Base-by-base conservation (phyloP, 2,329 filamentous ascomycete species). In the Arthrobotrys sinensis region DNA sequence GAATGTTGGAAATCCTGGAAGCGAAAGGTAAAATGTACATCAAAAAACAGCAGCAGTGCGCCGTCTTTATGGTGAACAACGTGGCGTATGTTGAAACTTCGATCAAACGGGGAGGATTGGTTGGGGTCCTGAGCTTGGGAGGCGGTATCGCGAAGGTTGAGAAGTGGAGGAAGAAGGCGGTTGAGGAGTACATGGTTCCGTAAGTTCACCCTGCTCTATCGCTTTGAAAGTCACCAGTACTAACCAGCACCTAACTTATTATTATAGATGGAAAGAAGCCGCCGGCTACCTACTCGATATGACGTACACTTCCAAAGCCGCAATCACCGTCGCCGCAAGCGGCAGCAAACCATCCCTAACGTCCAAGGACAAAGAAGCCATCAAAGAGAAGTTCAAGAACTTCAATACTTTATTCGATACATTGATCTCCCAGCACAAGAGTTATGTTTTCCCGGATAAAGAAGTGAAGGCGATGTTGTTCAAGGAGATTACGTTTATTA, bases 361-460 rank as follows among this genome's bases (percentile, higher is more conserved):
- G 53, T 93, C 91, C 82, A 97, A 97, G 84, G 96, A 99, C 83
- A 96, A 95, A 84, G 96, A 99, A 83, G 91, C 91, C 73, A 97
- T 98, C 85, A 99, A 99, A 85, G 91, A 93, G 84, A 98, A 98
- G 85, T 99, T 97, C 85, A 90, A 92, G 82, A 80, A 81, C 48
- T 99, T 99, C 87, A 99, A 99, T 84, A 87, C 88, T 7, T 90
- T 89, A 52, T 99, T 99, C 83, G 96, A 99, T 80, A 94, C 97
- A 34, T 89, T 97, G 84, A 90, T 97, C 5, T 85, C 88, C 36
- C 91, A 90, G 76, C 95, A 99, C 86, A 96, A 94, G 85, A 87
- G 88, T 32, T 92, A 93, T 82, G 91, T 88, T 82, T 97, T 98
- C 93, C 80, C 81, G 21, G 96, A 99, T 85, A 89, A 90, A 24